Evolutionary conservation across 495 filamentous ascomycete species (phyloP).

Genomic region (Friedmanniomyces endolithicus): DNA sequence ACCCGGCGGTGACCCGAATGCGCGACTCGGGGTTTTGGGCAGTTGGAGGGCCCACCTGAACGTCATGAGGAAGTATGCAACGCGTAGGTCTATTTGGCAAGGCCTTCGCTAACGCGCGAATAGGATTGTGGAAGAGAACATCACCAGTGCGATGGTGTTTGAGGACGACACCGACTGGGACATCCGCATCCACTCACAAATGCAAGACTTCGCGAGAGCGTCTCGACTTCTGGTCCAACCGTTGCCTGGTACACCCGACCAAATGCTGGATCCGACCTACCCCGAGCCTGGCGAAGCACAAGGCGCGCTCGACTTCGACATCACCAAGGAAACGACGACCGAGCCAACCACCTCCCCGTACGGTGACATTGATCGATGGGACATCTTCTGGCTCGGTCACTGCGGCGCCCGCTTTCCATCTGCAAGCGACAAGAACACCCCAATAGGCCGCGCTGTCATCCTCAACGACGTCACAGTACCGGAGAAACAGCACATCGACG

Average conservation of each 20-base stretch:
- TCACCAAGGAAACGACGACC: background rate
- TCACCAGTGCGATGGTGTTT: conserved; percentile 2
- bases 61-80: conserved; percentile 1
- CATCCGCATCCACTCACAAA: conserved; percentile 11
- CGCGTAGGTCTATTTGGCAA: background rate
- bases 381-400: conserved; percentile 12
- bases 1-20: conserved; percentile 3
- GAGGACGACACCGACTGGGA: conserved; percentile 15
- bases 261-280: conserved; percentile 1
- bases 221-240: conserved; percentile 7
- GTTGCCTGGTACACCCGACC: background rate
- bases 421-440: background rate
- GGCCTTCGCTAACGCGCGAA: background rate
- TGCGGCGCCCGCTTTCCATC: conserved; percentile 6
- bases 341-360: conserved; percentile 5
- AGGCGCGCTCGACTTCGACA: background rate
- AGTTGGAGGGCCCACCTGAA: conserved; percentile 9
- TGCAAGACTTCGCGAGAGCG: conserved; percentile 11
- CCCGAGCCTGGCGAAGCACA: background rate
- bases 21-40: background rate
- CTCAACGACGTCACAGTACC: conserved; percentile 8
- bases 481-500: conserved; percentile 8
- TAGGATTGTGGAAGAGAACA: conserved; percentile 7
- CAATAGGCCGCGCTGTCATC: conserved; percentile 7
- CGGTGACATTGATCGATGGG: conserved; percentile 9